phyloP scores from a whole-genome alignment of 208 protist genomes.

The Histomonas meleagridis region DNA sequence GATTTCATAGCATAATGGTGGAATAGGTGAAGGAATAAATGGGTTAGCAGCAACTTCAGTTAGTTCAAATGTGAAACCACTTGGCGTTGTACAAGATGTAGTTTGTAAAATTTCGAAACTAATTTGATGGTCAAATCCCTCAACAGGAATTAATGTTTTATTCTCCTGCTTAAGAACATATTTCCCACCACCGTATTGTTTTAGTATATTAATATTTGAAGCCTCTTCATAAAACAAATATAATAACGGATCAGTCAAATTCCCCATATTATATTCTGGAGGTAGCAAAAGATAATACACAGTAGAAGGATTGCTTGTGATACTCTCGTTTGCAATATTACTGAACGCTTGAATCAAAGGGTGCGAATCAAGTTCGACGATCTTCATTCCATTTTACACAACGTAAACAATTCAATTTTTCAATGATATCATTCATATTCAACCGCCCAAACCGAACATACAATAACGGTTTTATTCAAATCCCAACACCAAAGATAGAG shows the following conservation, averaged over 20 bases:
- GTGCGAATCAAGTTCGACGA: background rate
- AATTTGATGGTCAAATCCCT: background rate
- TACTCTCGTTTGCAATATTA: background rate
- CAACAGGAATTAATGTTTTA: background rate
- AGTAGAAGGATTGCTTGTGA: background rate
- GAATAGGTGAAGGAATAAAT: conserved; percentile 12
- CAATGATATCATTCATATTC: too few species aligned
- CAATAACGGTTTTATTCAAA: too few species aligned
- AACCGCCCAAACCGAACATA: too few species aligned
- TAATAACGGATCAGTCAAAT: background rate
- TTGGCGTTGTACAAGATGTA: background rate
- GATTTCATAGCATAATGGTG: background rate
- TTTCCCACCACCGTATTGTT: background rate
- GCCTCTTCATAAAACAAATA: background rate
- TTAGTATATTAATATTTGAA: background rate
- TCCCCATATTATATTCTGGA: background rate
- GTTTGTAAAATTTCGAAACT: background rate
- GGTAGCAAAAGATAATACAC: background rate
- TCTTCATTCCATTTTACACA: too few species aligned
- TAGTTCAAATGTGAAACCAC: background rate
- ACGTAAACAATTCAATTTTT: too few species aligned
- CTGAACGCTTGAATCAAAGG: background rate
- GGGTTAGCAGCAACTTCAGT: background rate
- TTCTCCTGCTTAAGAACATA: background rate
- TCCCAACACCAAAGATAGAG: too few species aligned